Conservation (phyloP, 495 filamentous ascomycete species). For the Aspergillus steynii region DNA sequence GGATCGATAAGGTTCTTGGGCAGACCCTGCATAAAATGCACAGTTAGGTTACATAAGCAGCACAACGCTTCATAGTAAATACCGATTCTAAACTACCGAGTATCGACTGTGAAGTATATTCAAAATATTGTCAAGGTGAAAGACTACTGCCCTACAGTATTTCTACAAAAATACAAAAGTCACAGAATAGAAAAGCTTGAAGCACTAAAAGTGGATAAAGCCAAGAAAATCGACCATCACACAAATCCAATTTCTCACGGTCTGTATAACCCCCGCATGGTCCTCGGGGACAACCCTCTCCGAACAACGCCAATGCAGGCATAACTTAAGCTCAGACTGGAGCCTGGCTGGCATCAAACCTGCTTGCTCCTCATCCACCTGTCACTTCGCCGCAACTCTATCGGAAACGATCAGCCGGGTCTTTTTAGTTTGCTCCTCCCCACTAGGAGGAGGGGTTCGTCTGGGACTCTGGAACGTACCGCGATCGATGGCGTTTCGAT, state of each 20-base stretch:
- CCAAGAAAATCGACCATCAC: not conserved
- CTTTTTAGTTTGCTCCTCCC: not conserved
- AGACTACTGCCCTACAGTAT: not conserved
- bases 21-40: not conserved
- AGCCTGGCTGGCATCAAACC: not conserved
- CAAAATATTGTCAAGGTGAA: not conserved
- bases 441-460: not conserved
- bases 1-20: not conserved
- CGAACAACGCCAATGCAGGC: not conserved
- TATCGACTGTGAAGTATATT: too few relatives aligned
- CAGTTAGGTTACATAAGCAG: too few relatives aligned
- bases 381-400: not conserved
- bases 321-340: not conserved
- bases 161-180: too few relatives aligned
- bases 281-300: not conserved
- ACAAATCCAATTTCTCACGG: not conserved
- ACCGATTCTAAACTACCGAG: too few relatives aligned
- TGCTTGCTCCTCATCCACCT: not conserved
- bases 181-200: not conserved
- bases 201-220: not conserved
- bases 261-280: not conserved
- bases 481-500: conserved; percentile 3
- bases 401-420: not conserved
- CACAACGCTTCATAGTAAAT: too few relatives aligned
- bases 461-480: conserved; percentile 1